Evolutionary conservation across 352 stramenopile genomes (phyloP), one percentile per base, ranked within the genome.

Genomic region (Phytopythium mirpurense): DNA sequence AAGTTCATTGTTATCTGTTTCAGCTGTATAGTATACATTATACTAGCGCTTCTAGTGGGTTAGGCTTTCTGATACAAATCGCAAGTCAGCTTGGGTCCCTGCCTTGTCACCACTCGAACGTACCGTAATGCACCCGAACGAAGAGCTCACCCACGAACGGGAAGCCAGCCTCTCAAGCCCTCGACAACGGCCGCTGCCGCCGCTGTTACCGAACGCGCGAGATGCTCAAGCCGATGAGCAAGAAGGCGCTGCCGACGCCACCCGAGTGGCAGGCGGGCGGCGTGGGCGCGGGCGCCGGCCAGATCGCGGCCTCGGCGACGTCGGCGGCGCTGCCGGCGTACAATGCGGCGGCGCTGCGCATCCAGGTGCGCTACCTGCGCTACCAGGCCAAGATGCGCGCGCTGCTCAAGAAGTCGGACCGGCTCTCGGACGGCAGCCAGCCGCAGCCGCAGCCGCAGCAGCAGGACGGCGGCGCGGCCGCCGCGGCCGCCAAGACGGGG

Each of bases 311-410:
- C 68, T 19, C 67, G 47, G 23, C 51, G 38, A 11, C 63, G 56
- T 41, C 37, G 70, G 42, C 60, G 59, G 24, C 67, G 21, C 63
- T 80, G 10, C 66, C 77, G 32, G 62, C 73, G 43, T 64, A 61
- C 35, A 66, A 80, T 43, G 60, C 59, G 12, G 66, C 75, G 23
- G 78, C 80, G 23, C 37, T 79, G 61, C 69, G 81, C 26, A 84
- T 92, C 56, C 81, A 90, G 59, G 48, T 83, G 57, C 78, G 76
- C 37, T 92, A 92, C 62, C 76, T 79, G 42, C 73, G 78, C 45
- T 87, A 88, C 66, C 75, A 86, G 51, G 64, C 83, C 12, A 86
- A 87, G 54, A 68, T 85, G 56, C 73, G 78, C 29, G 29, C 64
- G 36, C 56, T 88, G 23, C 63, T 91, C 27, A 83, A 79, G 52